Base-by-base conservation (phyloP, 768 basidiomycete genomes). In the Macrolepiota albuminosa region DNA sequence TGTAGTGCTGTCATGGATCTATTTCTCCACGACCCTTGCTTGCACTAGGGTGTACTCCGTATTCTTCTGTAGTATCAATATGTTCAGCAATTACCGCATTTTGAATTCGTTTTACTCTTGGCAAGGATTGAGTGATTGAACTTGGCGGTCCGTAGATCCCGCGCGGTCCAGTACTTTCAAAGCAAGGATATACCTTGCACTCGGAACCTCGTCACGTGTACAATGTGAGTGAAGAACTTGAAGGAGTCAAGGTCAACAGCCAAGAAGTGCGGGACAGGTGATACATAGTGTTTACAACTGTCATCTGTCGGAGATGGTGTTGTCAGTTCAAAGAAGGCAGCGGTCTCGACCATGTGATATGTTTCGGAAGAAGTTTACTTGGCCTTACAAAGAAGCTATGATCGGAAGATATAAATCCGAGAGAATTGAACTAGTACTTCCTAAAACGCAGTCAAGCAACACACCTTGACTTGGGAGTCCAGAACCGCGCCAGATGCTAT, bases 181-280 rank as follows among this genome's bases (percentile, higher is more conserved):
- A 36, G 8, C 21, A 16, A 46, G 6, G 34, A 21, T 39, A 53
- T 29, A 39, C 10, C 26, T 40, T 53, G 4, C 34, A 34, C 31
- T 33, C 14, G 6, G n/a, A 16, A 34, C 55, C 36, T 50, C 11
- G 18, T 24, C 56, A 50, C 18, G 56, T 57, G 56, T 6, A 40
- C 16, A 40, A 13, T 13, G 14, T 16, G 34, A 47, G 36, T 40
- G 8, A 4, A 16, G 47, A 26, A 57, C 26, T n/a, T 49, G 8
- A 1, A 9, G 47, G n/a, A 57, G 29, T 31, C n/a, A 16, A 50
- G 34, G 2, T 11, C 34, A 46, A 29, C 45, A 46, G 43, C 24
- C 55, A 56, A 36, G 46, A 48, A 37, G 36, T 36, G 26, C 5
- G 45, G 54, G 36, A 9, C 55, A 56, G 55, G 55, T 56, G 55